These are phyloP conservation scores for Blastomyces percursus DNA, from an alignment of 2,329 filamentous ascomycete genomes.

Conservation along the genomic window DNA sequence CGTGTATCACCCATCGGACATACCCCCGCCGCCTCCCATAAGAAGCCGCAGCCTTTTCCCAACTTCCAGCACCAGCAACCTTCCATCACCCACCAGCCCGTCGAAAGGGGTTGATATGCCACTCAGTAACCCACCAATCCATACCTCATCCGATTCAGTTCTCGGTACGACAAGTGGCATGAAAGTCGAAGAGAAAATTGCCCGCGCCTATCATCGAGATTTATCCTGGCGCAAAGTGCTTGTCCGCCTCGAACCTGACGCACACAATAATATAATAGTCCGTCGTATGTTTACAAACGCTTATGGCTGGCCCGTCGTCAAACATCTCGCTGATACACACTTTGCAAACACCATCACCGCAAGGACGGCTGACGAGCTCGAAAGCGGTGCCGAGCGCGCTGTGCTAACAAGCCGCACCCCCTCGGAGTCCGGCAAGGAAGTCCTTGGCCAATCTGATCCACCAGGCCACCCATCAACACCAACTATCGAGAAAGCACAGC, in stretches of 20 bases:
- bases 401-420: conserved; percentile 48
- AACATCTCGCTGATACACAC: conserved; percentile 89
- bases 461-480: conserved; percentile 1
- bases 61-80: conserved; percentile 10
- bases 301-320: conserved; percentile 92
- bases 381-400: conserved; percentile 58
- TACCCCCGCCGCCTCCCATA: conserved; percentile 60
- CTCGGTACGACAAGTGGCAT: conserved; percentile 40
- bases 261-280: conserved; percentile 97
- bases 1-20: conserved; percentile 86
- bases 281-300: conserved; percentile 94
- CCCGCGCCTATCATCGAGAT: conserved; percentile 82
- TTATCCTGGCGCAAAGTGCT: conserved; percentile 94
- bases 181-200: conserved; percentile 96
- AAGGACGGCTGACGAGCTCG: conserved; percentile 55
- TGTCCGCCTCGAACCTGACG: conserved; percentile 88
- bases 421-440: conserved; percentile 53
- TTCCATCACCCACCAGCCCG: not conserved
- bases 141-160: conserved; percentile 8
- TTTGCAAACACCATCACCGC: conserved; percentile 67
- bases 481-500: conserved; percentile 3
- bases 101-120: not conserved
- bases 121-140: not conserved
- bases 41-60: conserved; percentile 33
- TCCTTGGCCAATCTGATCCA: conserved; percentile 42